Evolutionary conservation across 208 protist genomes (phyloP).

Genomic region (Trypanosomatidae sp.): DNA sequence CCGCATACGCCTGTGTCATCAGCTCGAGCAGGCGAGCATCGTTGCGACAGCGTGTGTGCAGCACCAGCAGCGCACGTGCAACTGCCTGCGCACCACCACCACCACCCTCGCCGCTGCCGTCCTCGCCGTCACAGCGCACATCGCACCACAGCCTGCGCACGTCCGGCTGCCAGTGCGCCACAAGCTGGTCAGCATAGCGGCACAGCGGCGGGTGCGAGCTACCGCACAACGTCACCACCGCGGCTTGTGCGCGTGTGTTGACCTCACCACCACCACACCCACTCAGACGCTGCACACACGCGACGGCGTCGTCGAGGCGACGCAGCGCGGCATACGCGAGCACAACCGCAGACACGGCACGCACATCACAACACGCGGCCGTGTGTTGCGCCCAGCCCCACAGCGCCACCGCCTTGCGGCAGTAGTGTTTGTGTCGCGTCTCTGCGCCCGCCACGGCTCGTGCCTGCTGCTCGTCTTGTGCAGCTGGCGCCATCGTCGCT

Average conservation of each 20-base stretch:
- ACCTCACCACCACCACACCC: constrained; percentile 28
- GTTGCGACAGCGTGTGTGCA: too few species aligned
- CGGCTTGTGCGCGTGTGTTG: constrained; percentile 36
- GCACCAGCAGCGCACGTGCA: too few species aligned
- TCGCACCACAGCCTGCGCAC: too few species aligned
- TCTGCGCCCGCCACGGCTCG: too few species aligned
- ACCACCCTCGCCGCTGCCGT: too few species aligned
- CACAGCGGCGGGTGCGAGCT: constrained; percentile 18
- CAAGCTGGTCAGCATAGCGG: constrained; percentile 60
- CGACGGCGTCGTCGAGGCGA: constrained; percentile 34
- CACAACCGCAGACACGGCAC: constrained; percentile 36
- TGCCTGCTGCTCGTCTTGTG: too few species aligned
- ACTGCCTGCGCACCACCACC: too few species aligned
- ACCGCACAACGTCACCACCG: constrained; percentile 31
- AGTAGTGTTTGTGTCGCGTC: too few species aligned
- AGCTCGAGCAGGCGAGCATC: too few species aligned
- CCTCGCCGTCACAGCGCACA: too few species aligned
- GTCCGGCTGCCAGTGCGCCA: constrained; percentile 70
- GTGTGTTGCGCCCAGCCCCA: constrained; percentile 82
- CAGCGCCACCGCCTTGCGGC: constrained; percentile 15
- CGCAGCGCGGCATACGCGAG: constrained; percentile 19
- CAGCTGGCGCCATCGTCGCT: too few species aligned
- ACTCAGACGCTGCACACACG: constrained; percentile 43
- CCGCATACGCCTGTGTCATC: too few species aligned
- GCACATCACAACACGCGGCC: constrained; percentile 53